Evolutionary conservation across 768 basidiomycete genomes (phyloP), one percentile per base, ranked within the genome.

Genomic region (Phylloporus rhodoxanthus): DNA sequence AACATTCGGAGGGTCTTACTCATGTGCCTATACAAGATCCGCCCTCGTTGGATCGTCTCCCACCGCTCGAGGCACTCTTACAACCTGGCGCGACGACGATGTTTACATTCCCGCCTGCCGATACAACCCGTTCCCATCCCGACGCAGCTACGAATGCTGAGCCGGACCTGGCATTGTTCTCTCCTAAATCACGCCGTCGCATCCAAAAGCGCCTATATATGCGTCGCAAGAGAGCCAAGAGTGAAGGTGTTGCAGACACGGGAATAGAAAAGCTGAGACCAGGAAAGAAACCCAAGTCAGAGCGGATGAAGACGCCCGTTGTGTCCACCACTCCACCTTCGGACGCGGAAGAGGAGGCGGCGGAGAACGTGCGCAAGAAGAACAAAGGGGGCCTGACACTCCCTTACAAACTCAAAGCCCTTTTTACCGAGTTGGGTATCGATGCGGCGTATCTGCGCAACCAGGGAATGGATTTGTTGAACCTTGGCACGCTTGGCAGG

Each of bases 191-290:
- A 8, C 80, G 80, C 7, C 76, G 81, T 29, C 79, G 76, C n/a
- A 54, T 78, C 20, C 68, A 69, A 50, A 87, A 87, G 50, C 73
- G 85, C 33, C 68, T 88, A 6, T 78, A 85, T 55, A 88, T 88
- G 87, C 80, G 86, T 5, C 76, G 78, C 25, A 82, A 79, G 61
- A 76, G 86, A 37, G 85, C 87, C 25, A 63, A 55, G 11, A 60
- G 51, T 8, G 39, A 45, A 11, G 43, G 32, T 23, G 21, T 14
- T 2, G 11, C 50, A 2, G 42, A 39, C 21, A 41, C 49, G 4
- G 32, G 50, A 5, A 19, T 57, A 30, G 50, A 43, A 59, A 56
- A 72, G 59, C 47, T 75, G 45, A 77, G 68, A 47, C 72, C 76
- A 4, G 75, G 76, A 41, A 61, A 50, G 58, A 58, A 50, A 53